Percentiles rank a stretch among this genome's conserved stretches.
phyloP scores from a whole-genome alignment of 352 stramenopile species.

The Globisporangium megalacanthum region DNA sequence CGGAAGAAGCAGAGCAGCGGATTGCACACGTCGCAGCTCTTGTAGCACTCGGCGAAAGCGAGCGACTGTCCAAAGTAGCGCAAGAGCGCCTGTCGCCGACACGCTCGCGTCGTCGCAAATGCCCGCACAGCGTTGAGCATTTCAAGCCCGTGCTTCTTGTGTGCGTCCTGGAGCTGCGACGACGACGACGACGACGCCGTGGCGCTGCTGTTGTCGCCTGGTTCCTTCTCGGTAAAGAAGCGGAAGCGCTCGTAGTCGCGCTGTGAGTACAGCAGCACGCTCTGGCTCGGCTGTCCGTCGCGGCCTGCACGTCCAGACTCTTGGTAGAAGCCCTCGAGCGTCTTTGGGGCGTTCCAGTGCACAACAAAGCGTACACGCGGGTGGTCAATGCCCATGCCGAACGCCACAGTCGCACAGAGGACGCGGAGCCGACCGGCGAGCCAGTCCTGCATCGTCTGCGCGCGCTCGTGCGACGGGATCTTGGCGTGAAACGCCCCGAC shows the following conservation, averaged over 20 bases:
- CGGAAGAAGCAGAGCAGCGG: constrained; percentile 46
- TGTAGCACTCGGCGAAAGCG: constrained; percentile 31
- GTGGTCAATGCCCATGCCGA: constrained; percentile 94
- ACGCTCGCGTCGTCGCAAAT: constrained; percentile 44
- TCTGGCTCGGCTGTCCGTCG: constrained; percentile 87
- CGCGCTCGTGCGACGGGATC: constrained; percentile 29
- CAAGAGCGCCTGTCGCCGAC: constrained; percentile 45
- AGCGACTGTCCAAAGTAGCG: constrained; percentile 53
- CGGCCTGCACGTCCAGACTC: constrained; percentile 94
- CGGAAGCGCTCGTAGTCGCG: constrained; percentile 44
- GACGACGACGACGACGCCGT: background rate
- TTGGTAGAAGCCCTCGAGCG: constrained; percentile 97
- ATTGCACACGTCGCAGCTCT: constrained; percentile 57
- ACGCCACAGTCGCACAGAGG: constrained; percentile 92
- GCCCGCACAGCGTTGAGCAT: constrained; percentile 30
- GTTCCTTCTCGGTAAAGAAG: constrained; percentile 36
- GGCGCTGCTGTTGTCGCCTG: background rate
- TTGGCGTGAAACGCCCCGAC: constrained; percentile 53
- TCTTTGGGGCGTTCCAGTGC: constrained; percentile 52
- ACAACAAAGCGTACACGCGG: constrained; percentile 90
- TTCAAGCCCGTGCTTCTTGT: constrained; percentile 25
- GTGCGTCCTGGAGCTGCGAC: constrained; percentile 8
- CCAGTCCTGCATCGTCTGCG: constrained; percentile 59
- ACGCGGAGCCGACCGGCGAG: constrained; percentile 65
- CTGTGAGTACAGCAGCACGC: constrained; percentile 80